phyloP scores from a whole-genome alignment of 164 flowering plant genomes.

The Annona cherimola region DNA sequence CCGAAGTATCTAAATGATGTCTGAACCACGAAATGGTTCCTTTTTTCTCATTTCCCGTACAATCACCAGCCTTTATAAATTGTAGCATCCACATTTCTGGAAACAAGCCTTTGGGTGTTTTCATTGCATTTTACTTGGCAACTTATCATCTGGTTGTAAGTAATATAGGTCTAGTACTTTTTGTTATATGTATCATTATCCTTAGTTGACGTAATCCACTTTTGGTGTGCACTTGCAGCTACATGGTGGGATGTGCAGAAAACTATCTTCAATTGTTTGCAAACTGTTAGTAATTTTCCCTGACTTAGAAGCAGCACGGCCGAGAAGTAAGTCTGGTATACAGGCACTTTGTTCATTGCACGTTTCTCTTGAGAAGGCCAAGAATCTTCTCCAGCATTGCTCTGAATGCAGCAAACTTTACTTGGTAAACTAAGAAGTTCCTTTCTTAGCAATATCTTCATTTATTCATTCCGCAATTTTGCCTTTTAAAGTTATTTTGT shows the following conservation, averaged over 20 bases:
- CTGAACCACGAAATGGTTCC: background rate
- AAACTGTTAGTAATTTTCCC: constrained; percentile 78
- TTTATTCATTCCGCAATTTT: background rate
- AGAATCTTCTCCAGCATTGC: constrained; percentile 86
- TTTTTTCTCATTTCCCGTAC: background rate
- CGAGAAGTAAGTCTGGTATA: constrained; percentile 92
- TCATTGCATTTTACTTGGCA: background rate
- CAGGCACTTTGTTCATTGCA: constrained; percentile 94
- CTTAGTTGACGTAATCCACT: background rate
- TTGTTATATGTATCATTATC: background rate
- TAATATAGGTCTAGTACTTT: background rate
- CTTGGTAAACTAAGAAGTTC: constrained; percentile 45
- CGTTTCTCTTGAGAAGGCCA: constrained; percentile 89
- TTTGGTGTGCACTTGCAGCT: constrained; percentile 43
- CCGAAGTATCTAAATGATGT: background rate
- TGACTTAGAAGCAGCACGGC: constrained; percentile 81
- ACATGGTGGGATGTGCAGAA: constrained; percentile 88
- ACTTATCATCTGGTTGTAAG: background rate
- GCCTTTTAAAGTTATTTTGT: background rate
- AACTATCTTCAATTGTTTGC: constrained; percentile 62
- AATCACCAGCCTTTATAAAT: background rate
- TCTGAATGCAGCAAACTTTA: constrained; percentile 91
- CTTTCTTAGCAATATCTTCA: background rate
- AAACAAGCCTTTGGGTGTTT: background rate
- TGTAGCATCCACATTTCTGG: background rate